Conservation (phyloP, 148 eudicot species). For the Cornus suecica region DNA sequence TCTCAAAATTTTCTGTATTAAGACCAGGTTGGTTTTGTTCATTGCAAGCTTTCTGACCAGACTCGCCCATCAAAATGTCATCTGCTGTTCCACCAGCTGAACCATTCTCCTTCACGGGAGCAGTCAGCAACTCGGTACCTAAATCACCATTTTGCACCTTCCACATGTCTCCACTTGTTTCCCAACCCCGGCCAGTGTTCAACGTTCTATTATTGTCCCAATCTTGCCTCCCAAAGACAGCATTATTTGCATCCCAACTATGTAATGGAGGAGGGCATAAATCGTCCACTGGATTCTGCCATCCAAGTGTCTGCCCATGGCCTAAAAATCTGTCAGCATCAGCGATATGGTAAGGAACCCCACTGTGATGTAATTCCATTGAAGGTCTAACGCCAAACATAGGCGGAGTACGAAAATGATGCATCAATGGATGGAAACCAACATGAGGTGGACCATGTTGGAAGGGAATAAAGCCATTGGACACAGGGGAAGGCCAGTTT, state of each 20-base stretch:
- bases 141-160: conserved; percentile 53
- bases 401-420: conserved; percentile 64
- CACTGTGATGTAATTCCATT: conserved; percentile 68
- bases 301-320: conserved; percentile 66
- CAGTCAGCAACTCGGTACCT: conserved; percentile 37
- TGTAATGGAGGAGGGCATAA: conserved; percentile 45
- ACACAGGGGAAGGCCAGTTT: conserved; percentile 78
- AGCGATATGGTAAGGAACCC: conserved; percentile 65
- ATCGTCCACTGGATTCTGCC: conserved; percentile 69
- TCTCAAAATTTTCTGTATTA: conserved; percentile 31
- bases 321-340: conserved; percentile 68
- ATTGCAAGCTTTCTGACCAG: conserved; percentile 31
- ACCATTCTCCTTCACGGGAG: conserved; percentile 44
- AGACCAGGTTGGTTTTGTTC: conserved; percentile 37
- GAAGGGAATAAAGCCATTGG: conserved; percentile 81
- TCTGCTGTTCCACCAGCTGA: conserved; percentile 36
- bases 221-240: conserved; percentile 49
- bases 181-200: conserved; percentile 47
- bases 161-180: conserved; percentile 55
- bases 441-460: conserved; percentile 81
- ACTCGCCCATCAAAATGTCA: conserved; percentile 44
- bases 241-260: conserved; percentile 73
- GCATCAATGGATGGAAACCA: conserved; percentile 67
- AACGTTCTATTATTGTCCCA: conserved; percentile 44
- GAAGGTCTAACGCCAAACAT: conserved; percentile 70